A percentile compares a stretch with the other conserved stretches of the same genome.
phyloP scores from a whole-genome alignment of 2,329 filamentous ascomycete species.

The Rhytidhysteron rufulum region DNA sequence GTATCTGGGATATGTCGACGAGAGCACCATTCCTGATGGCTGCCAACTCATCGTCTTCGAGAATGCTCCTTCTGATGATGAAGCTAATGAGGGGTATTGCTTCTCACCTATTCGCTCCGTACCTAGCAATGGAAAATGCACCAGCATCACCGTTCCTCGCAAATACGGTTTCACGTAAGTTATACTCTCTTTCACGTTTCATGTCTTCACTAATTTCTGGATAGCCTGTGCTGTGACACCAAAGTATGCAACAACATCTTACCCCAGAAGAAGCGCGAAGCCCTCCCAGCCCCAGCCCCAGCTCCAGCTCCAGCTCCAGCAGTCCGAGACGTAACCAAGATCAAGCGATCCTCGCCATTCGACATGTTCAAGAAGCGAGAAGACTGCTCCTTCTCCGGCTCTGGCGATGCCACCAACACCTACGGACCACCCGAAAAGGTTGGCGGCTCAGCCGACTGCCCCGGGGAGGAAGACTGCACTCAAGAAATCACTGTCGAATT shows the following conservation, averaged over 20 bases:
- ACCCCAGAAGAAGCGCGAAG: neutral
- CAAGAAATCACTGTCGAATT: neutral
- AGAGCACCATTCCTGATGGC: conserved; percentile 1
- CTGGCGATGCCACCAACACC: neutral
- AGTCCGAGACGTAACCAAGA: neutral
- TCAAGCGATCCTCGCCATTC: neutral
- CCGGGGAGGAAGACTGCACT: neutral
- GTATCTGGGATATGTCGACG: neutral
- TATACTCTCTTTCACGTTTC: neutral
- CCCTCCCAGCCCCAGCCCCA: too few species aligned
- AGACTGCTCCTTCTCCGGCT: neutral
- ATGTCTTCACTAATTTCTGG: neutral
- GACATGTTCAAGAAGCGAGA: neutral
- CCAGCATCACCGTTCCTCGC: neutral
- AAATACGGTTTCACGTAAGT: neutral
- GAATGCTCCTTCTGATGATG: neutral
- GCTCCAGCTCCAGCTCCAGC: neutral
- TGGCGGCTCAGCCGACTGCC: too few species aligned
- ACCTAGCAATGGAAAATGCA: neutral
- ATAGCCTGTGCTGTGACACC: neutral
- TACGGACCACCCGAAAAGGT: too few species aligned
- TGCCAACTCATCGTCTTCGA: neutral
- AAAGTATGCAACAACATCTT: neutral
- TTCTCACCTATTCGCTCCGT: neutral
- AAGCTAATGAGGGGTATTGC: neutral